These are phyloP conservation scores for Rhizoctonia solani DNA, from an alignment of 1,284 basidiomycete genomes.

Conservation along the genomic window DNA sequence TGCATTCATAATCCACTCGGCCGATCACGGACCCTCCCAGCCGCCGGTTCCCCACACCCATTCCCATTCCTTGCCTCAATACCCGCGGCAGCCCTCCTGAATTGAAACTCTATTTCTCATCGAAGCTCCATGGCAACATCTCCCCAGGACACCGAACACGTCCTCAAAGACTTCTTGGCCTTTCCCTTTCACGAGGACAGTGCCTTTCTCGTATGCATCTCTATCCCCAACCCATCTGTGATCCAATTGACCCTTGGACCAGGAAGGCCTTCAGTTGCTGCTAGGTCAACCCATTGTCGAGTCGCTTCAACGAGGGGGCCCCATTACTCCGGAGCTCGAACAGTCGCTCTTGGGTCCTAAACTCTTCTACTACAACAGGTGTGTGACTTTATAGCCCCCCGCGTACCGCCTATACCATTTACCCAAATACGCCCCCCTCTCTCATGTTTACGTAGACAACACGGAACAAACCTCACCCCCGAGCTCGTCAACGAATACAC, in stretches of 20 bases:
- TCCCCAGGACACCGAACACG: background rate
- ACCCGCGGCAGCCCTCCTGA: no score
- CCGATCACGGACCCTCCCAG: constrained; percentile 16
- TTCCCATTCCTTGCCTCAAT: background rate
- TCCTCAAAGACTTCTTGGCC: background rate
- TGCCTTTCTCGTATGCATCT: constrained; percentile 6
- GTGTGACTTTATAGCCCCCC: background rate
- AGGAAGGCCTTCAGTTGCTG: constrained; percentile 32
- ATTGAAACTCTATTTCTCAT: no score
- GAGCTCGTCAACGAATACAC: constrained; percentile 12
- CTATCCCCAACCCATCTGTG: background rate
- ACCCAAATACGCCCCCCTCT: background rate
- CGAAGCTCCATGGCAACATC: background rate
- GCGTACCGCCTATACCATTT: background rate
- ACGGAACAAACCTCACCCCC: background rate
- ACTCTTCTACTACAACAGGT: constrained; percentile 27
- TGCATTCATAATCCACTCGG: constrained; percentile 5
- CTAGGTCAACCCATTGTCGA: constrained; percentile 31
- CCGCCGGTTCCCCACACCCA: constrained; percentile 17
- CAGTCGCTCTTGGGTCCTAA: constrained; percentile 26
- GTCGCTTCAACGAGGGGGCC: background rate
- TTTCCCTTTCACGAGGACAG: constrained; percentile 22
- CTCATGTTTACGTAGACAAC: no score
- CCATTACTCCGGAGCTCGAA: constrained; percentile 4
- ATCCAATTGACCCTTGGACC: background rate